Percentiles rank a stretch among this genome's conserved stretches.
Conservation (phyloP, 1,284 basidiomycete species). For the Tilletia caries region DNA sequence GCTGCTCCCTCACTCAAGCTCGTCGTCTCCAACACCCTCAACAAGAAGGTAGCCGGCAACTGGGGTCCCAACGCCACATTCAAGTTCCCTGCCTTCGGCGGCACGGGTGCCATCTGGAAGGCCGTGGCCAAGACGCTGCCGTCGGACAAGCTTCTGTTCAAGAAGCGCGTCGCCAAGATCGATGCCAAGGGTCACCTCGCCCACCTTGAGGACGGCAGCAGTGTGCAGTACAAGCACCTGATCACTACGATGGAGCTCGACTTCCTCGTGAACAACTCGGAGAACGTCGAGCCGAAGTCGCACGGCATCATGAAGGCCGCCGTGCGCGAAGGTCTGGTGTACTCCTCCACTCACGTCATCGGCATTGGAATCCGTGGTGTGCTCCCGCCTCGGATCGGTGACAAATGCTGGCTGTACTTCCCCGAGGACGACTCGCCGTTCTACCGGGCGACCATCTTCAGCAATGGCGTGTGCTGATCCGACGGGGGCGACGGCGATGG, state of each 20-base stretch:
- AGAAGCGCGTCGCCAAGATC: slow-evolving; percentile 55
- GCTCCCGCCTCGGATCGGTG: slow-evolving; percentile 58
- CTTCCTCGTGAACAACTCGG: slow-evolving; percentile 52
- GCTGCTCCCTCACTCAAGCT: slow-evolving; percentile 59
- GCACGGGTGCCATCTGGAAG: slow-evolving; percentile 61
- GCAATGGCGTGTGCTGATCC: slow-evolving; percentile 56
- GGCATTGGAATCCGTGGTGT: slow-evolving; percentile 59
- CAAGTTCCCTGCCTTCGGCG: slow-evolving; percentile 60
- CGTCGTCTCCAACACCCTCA: slow-evolving; percentile 59
- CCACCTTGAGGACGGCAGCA: slow-evolving; percentile 55
- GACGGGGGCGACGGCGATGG: neutral
- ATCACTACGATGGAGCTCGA: slow-evolving; percentile 59
- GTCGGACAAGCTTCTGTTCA: slow-evolving; percentile 55
- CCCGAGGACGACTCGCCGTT: slow-evolving; percentile 60
- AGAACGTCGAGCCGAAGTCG: slow-evolving; percentile 52
- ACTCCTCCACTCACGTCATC: slow-evolving; percentile 59
- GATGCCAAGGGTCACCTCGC: slow-evolving; percentile 56
- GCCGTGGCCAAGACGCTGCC: slow-evolving; percentile 58
- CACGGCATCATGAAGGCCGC: slow-evolving; percentile 54
- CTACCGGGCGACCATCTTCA: slow-evolving; percentile 62
- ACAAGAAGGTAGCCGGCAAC: slow-evolving; percentile 59
- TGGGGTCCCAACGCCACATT: slow-evolving; percentile 62
- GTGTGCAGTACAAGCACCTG: slow-evolving; percentile 57
- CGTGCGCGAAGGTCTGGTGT: slow-evolving; percentile 56
- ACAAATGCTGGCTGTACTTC: slow-evolving; percentile 60